These are phyloP conservation scores for Lasiosphaeris hirsuta DNA, from an alignment of 495 filamentous ascomycete genomes.

Conservation along the genomic window DNA sequence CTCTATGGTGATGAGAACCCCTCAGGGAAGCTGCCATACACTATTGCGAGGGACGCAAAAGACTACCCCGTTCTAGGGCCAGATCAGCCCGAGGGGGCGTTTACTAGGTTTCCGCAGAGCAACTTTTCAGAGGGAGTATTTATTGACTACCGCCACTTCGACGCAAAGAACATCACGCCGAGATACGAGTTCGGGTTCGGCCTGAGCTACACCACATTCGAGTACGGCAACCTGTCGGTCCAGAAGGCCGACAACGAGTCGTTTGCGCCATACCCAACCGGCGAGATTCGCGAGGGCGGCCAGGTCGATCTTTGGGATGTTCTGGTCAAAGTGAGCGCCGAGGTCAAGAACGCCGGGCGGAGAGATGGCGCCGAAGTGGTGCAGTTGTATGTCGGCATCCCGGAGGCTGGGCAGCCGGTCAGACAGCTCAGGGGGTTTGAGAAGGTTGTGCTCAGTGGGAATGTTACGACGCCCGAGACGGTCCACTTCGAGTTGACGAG, in stretches of 20 bases:
- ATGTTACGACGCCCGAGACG: slow-evolving; percentile 37
- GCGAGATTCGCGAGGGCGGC: slow-evolving; percentile 52
- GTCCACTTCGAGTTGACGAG: slow-evolving; percentile 58
- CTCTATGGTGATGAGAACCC: slow-evolving; percentile 59
- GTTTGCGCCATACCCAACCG: slow-evolving; percentile 33
- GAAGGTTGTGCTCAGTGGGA: slow-evolving; percentile 47
- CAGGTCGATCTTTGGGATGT: slow-evolving; percentile 57
- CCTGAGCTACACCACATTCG: slow-evolving; percentile 65
- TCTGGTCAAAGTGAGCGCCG: slow-evolving; percentile 48
- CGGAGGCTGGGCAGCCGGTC: slow-evolving; percentile 41
- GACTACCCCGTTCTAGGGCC: slow-evolving; percentile 54
- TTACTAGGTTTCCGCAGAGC: slow-evolving; percentile 51
- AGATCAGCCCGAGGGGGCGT: slow-evolving; percentile 33
- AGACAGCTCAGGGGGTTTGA: slow-evolving; percentile 64
- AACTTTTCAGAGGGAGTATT: slow-evolving; percentile 63
- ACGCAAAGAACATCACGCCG: slow-evolving; percentile 58
- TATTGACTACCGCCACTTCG: slow-evolving; percentile 67
- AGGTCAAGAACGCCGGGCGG: slow-evolving; percentile 55
- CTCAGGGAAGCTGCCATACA: slow-evolving; percentile 68
- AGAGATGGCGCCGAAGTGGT: slow-evolving; percentile 53
- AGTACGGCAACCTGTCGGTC: slow-evolving; percentile 43
- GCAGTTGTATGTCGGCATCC: slow-evolving; percentile 63
- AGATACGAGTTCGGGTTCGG: slow-evolving; percentile 73
- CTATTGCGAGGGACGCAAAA: slow-evolving; percentile 58
- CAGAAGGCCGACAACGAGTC: slow-evolving; percentile 17